phyloP scores from a whole-genome alignment of 2,329 filamentous ascomycete species.

The Daldinia sp. region DNA sequence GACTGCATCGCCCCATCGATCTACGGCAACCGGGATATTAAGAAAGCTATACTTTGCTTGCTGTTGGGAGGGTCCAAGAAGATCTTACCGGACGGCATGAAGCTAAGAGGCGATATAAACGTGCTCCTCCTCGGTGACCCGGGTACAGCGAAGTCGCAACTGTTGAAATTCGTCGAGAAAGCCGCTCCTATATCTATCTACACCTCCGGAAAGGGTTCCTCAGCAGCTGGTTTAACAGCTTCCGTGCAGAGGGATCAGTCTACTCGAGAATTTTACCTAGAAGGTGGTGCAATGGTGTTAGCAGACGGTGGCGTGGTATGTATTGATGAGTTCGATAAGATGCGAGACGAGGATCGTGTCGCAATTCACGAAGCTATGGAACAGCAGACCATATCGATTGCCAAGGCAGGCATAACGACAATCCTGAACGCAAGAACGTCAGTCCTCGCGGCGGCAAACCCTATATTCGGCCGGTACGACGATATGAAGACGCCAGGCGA shows the following conservation, averaged over 20 bases:
- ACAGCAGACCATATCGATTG: conserved; percentile 98
- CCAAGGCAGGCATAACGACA: conserved; percentile 97
- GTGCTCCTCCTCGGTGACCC: conserved; percentile 96
- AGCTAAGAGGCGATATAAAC: conserved; percentile 96
- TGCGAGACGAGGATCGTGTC: conserved; percentile 97
- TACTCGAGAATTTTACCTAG: conserved; percentile 96
- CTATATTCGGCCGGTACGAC: conserved; percentile 97
- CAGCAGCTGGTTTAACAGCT: conserved; percentile 94
- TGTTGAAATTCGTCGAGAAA: conserved; percentile 97
- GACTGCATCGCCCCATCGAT: conserved; percentile 97
- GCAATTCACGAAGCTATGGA: conserved; percentile 99
- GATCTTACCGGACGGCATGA: conserved; percentile 97
- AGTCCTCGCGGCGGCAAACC: conserved; percentile 94
- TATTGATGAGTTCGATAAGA: conserved; percentile 99
- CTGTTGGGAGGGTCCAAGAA: conserved; percentile 97
- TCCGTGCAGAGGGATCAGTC: conserved; percentile 94
- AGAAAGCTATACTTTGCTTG: conserved; percentile 95
- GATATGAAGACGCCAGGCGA: conserved; percentile 97
- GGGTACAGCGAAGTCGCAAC: conserved; percentile 96
- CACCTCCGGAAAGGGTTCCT: conserved; percentile 97
- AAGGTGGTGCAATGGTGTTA: conserved; percentile 98
- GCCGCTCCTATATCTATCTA: conserved; percentile 97
- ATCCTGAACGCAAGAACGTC: conserved; percentile 97
- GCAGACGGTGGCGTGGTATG: conserved; percentile 97
- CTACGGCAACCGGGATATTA: conserved; percentile 95